Base-by-base conservation (phyloP, 257 asterid genomes). In the Solanum tarijense region DNA sequence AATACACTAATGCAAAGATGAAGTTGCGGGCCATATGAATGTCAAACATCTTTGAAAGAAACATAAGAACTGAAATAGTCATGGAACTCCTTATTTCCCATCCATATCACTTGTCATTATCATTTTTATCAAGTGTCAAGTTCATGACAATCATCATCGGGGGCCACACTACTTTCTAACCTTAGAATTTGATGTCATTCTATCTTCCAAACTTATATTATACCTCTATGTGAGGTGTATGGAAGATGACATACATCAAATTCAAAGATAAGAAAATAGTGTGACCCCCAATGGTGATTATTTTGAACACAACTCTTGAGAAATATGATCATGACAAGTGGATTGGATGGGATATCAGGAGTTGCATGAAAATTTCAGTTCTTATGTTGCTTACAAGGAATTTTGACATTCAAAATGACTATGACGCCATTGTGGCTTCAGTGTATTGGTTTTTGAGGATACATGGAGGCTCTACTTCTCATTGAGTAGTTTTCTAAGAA, bases 371-470 rank as follows among this genome's bases (percentile, higher is more conserved):
- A 43, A 12, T 43, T 0, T 43, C 89, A 74, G 88, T 62, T 74
- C 72, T 29, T 94, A 90, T 87, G 83, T 91, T 83, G 92, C 91
- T 38, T 75, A 9, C 0, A 91, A 86, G 94, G 10, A 16, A 3
- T 92, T 94, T 39, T 84, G 93, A 0, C 94, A 93, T 88, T 90
- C 97, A n/a, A 94, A 95, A 81, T 96, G 97, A 55, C 98, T 95
- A 68, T 91, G 90, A 79, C 93, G 95, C 86, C 97, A 95, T 91
- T 91, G 96, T 14, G 97, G 97, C 88, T 90, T 93, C 78, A 92
- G 94, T 65, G 85, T 90, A 10, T 52, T 94, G 87, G 90, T 94
- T 48, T 94, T 94, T 88, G 95, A 93, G 91, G 81, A 46, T 92
- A 91, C 12, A 36, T 62, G 9, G 93, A 94, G 73, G 97, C 96